Evolutionary conservation across 164 flowering plant species (phyloP).

Genomic region (Stephania cephalantha): DNA sequence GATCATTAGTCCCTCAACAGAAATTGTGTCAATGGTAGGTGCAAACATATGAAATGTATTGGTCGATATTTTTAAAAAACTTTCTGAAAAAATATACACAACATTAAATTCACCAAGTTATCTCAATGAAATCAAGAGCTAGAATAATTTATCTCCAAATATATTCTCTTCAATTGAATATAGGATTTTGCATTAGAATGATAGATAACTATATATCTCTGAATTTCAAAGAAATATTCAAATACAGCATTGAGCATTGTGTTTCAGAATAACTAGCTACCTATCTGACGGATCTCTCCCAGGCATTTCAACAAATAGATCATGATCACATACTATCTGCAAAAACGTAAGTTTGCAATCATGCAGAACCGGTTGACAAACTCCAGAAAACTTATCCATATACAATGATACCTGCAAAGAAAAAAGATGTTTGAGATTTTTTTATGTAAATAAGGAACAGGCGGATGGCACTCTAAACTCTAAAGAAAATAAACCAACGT

Average conservation of each 20-base stretch:
- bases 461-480: background rate
- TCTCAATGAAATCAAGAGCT: too few relatives aligned
- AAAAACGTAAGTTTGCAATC: slow-evolving; percentile 97
- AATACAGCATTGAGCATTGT: background rate
- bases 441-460: background rate
- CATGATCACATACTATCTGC: slow-evolving; percentile 97
- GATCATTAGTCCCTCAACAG: too few relatives aligned
- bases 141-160: too few relatives aligned
- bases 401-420: slow-evolving; percentile 79
- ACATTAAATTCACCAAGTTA: too few relatives aligned
- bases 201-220: background rate
- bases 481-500: background rate
- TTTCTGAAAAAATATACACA: too few relatives aligned
- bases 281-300: slow-evolving; percentile 99
- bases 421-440: slow-evolving; percentile 3
- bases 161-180: background rate
- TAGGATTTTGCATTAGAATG: background rate
- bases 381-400: slow-evolving; percentile 94
- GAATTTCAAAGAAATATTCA: background rate
- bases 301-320: slow-evolving; percentile 99
- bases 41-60: too few relatives aligned
- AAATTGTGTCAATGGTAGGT: too few relatives aligned
- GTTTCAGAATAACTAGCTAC: slow-evolving; percentile 26
- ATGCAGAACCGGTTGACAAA: slow-evolving; percentile 89
- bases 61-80: too few relatives aligned